Evolutionary conservation across 2,329 filamentous ascomycete genomes (phyloP), one percentile per base, ranked within the genome.

Genomic region (Didymella keratinophila): DNA sequence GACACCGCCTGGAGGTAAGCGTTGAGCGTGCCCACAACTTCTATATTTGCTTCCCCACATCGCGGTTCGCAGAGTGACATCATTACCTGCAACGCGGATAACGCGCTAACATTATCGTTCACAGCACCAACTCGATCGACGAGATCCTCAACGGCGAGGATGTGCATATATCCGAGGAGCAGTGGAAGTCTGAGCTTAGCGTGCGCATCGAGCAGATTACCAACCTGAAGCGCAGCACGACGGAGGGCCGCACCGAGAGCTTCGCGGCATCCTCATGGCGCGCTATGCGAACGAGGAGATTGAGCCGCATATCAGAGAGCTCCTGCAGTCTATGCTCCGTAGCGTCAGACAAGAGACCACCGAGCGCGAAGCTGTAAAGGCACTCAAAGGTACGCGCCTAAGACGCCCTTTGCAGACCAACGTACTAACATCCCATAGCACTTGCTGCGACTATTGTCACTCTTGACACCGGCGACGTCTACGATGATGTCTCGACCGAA

Each of bases 201-300:
- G 84, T 88, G 61, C 85, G 88, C 57, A 87, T 96, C 62, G 83
- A 89, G 46, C 87, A 90, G 65, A 85, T 96, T 27, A 82, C 89
- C 53, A 87, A 91, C 66, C 88, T 91, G 68, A 96, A 96, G 82
- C 87, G 89, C 64, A 92, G 89, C 76, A 92, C 88, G 64, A 85
- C 84, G 23, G 86, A 90, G 62, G 86, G 87, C 21, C 86, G 92
- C 51, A 89, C 92, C 68, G 81, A 86, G 39, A 84, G 83, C 28
- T 79, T 93, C 47, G 80, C 79, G 43, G 81, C 81, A 81, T 91
- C 20, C 76, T 93, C 50, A 90, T 89, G 61, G 83, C 86, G 44
- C 87, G 90, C 67, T 92, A 86, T 71, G 85, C 88, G 52, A 82
- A 86, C 63, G 83, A 87, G 51, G 80, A 89, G 65, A 81, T 93